phyloP scores from a whole-genome alignment of 768 basidiomycete genomes.

The Kwoniella sp. region DNA sequence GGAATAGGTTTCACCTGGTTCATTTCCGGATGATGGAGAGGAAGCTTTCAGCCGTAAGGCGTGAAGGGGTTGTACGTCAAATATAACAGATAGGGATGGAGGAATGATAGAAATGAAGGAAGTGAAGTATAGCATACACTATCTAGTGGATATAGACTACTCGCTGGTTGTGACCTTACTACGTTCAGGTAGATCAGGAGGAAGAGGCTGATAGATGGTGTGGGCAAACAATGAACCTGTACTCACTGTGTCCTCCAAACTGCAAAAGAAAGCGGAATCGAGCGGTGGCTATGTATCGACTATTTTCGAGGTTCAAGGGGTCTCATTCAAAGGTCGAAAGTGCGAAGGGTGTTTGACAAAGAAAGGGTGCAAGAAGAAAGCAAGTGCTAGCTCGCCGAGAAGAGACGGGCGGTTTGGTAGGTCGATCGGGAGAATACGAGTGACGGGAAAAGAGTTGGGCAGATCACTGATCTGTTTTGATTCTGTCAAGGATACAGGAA shows the following conservation, averaged over 20 bases:
- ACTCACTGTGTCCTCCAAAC: background rate
- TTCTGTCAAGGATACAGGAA: background rate
- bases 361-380: background rate
- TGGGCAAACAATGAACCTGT: background rate
- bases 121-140: too few species aligned
- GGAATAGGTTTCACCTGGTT: too few species aligned
- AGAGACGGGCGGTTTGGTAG: background rate
- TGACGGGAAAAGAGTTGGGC: background rate
- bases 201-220: background rate
- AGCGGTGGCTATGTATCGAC: background rate
- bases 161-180: too few species aligned
- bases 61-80: too few species aligned
- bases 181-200: background rate
- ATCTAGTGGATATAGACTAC: too few species aligned
- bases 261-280: background rate
- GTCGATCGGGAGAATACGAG: background rate
- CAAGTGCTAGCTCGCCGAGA: background rate
- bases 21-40: too few species aligned
- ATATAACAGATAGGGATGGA: too few species aligned
- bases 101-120: too few species aligned
- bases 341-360: background rate
- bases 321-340: background rate
- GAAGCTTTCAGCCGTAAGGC: too few species aligned
- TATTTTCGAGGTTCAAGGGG: background rate
- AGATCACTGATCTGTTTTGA: background rate